Base-by-base conservation (phyloP, 2,329 filamentous ascomycete species). In the Fulvia fulva region DNA sequence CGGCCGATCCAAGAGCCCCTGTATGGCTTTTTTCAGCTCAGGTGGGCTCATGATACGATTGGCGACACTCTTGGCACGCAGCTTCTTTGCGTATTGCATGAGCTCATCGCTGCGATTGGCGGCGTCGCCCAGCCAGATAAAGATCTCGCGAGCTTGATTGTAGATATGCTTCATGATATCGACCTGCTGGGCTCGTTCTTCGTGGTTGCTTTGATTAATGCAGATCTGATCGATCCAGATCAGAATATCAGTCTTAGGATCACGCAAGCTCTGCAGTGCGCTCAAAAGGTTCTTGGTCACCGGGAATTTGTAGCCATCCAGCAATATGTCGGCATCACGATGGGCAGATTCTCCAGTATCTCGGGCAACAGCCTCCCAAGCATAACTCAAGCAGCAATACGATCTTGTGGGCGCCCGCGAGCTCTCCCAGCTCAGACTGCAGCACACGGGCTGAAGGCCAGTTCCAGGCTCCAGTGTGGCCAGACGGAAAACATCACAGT, bases 121-220 rank as follows among this genome's bases (percentile, higher is more conserved):
- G 14, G 58, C 60, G n/a, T 70, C 65, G 5, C 68, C 68, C 5
- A 70, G 63, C 66, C 68, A 71, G n/a, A 65, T 59, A 8, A 65
- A 62, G 23, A 69, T 62, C 51, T 67, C 59, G 32, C 61, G 60
- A n/a, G 67, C 62, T 43, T 62, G 56, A 22, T 56, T 62, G 64
- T 71, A 75, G 37, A 75, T 71, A 3, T 69, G 52, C 9, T 70
- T 66, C 71, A 75, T 75, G 26, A 74, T 69, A 3, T 63, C 65
- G 5, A 75, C 70, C 58, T 74, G 73, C 22, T 68, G 61, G 4
- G 59, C 64, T 21, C 69, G 68, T 44, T 75, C 72, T 5, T 53
- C 46, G 21, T 62, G 47, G 57, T 74, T 67, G 1, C 60, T 51
- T 55, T 74, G 72, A 34, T 75, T 71, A 50, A 75, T 74, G 45